Evolutionary conservation across 2,329 filamentous ascomycete genomes (phyloP), one percentile per base, ranked within the genome.

Genomic region (Neonectria faginata): DNA sequence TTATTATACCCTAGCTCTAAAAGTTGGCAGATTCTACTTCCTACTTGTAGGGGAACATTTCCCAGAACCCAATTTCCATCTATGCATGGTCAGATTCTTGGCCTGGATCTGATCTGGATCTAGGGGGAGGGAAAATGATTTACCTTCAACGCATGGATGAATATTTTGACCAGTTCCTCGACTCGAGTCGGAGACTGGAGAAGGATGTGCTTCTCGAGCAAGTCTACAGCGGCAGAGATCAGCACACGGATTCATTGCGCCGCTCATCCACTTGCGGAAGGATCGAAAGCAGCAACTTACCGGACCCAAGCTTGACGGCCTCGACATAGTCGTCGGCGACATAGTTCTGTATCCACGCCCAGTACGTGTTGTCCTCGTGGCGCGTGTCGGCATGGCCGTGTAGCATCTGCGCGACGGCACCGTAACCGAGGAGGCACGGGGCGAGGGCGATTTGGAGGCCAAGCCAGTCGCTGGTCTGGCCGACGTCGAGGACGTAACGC

Each of bases 331-430:
- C 92, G 1, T 92, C 89, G 2, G 90, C 91, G 16, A 92, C 87
- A 75, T 97, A 98, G 74, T 93, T 97, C 75, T 94, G 85, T 69
- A 98, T 93, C 95, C 95, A 98, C 50, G 89, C 86, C 91, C 92
- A 96, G 81, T 97, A 98, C 18, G 81, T 84, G 76, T 95, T 97
- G 0, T 83, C 88, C 12, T 91, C 83, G 42, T 84, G 84, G 66
- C 82, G 82, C 39, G 89, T 91, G n/a, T 81, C 83, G 53, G 85
- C 80, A 66, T 92, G 89, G 14, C 82, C 82, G 71, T 89, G 84
- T 3, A 97, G 83, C 72, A 92, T 86, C 72, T 85, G 85, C 6
- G 92, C 95, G 64, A 97, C 92, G 60, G 88, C 88, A 10, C 91
- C 91, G 77, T 98, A 97, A 45, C 95, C 95, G n/a, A 97, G 86